Percentiles rank a stretch among this genome's conserved stretches.
These are phyloP conservation scores for Geranium brycei DNA, from an alignment of 345 rosid species.

Conservation along the genomic window DNA sequence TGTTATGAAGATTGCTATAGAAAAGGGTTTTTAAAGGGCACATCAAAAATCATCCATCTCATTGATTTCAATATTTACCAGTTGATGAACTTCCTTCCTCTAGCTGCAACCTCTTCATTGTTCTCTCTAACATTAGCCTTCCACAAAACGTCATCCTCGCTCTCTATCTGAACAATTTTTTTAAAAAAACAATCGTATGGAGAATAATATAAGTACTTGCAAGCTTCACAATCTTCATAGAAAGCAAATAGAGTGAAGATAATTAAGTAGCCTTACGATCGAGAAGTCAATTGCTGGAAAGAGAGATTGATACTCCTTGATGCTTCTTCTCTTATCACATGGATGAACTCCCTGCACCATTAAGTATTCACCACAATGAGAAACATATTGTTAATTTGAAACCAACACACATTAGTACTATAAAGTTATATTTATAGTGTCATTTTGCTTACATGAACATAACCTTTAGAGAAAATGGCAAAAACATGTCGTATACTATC, in stretches of 20 bases:
- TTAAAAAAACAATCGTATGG: neutral
- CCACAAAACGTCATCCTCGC: conserved; percentile 58
- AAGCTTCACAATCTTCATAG: too few relatives aligned
- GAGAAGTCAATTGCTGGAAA: conserved; percentile 67
- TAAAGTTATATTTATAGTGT: too few relatives aligned
- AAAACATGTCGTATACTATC: too few relatives aligned
- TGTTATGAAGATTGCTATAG: too few relatives aligned
- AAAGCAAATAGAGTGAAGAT: too few relatives aligned
- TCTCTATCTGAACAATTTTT: conserved; percentile 41
- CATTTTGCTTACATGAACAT: too few relatives aligned
- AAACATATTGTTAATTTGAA: too few relatives aligned
- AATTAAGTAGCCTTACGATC: conserved; percentile 25
- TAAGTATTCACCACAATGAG: neutral
- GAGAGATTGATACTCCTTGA: conserved; percentile 33
- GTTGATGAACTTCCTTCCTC: conserved; percentile 44
- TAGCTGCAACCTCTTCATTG: conserved; percentile 35
- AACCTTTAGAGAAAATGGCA: too few relatives aligned
- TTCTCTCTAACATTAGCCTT: conserved; percentile 33
- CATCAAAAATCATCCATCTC: too few relatives aligned
- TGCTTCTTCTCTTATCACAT: conserved; percentile 55
- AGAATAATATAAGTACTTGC: neutral
- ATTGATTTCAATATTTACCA: conserved; percentile 24
- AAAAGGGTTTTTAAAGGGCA: too few relatives aligned
- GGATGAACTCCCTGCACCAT: conserved; percentile 55
- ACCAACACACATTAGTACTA: too few relatives aligned